Base-by-base conservation (phyloP, 1,284 basidiomycete species). In the Chondrostereum purpureum region DNA sequence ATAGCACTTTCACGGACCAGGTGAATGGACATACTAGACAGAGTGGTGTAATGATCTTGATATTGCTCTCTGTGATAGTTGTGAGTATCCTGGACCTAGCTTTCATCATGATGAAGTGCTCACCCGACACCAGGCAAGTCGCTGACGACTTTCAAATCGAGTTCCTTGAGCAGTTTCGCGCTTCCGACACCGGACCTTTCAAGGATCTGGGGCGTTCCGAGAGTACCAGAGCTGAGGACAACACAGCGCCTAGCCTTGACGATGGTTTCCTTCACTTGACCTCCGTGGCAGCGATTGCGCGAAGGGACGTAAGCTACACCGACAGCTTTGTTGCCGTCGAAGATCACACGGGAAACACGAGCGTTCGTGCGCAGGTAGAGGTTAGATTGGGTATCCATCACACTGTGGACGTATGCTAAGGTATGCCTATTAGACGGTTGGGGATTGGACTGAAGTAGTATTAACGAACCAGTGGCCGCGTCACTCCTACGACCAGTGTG, bases 11-110 rank as follows among this genome's bases (percentile, higher is more conserved):
- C 12, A 23, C 6, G 27, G n/a, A 20, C 27, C 13, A 39, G 16
- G 18, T 3, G 39, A 19, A 5, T 17, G n/a, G 5, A 58, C 74
- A 47, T 51, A 81, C 79, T 59, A 2, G 78, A 75, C 19, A 84
- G 66, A 1, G 80, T 83, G 3, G 83, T 83, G 58, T 83, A 84
- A 57, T 85, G 83, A 54, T 84, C 83, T 58, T 84, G 79, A 59
- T 84, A 85, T 61, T 83, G 65, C 60, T 83, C 80, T 23, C 80
- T 79, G 46, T 31, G 31, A 5, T 39, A 27, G 22, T 37, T 24
- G 24, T 33, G 18, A 22, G 18, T 38, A 2, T n/a, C 27, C 1
- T 16, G n/a, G n/a, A n/a, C n/a, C n/a, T n/a, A n/a, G 12, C 19
- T 20, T 14, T 4, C 22, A 14, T 24, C 14, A 39, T 38, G 3